Evolutionary conservation across 345 rosid genomes (phyloP), one percentile per base, ranked within the genome.

Genomic region (Syzygium jambos): DNA sequence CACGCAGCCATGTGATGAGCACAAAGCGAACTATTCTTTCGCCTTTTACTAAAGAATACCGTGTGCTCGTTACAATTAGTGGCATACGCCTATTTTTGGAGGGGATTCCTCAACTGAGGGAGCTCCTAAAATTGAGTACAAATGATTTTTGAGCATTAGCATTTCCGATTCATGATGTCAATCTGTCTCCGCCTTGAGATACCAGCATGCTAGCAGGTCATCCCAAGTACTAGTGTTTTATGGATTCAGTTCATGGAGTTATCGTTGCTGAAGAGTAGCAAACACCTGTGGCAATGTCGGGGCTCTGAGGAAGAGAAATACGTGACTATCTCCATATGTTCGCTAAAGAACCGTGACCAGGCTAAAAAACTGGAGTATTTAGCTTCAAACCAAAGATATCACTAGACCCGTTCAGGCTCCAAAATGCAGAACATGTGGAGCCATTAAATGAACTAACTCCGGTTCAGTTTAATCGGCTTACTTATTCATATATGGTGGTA

Each of bases 41-140:
- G 93, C 94, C 91, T 92, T 92, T 88, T 92, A 90, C 92, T 91
- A 92, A 91, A 91, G 92, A 92, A 89, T 89, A 90, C 90, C 90
- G 93, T 91, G 92, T 89, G 90, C 88, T 51, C 87, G 89, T 30
- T 61, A 88, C 89, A 4, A 0, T 25, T 0, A 85, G 17, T 84
- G 91, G 91, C 92, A 88, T 91, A 91, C 90, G 78, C 86, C 34
- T 4, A 83, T 88, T 88, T 88, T 86, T 84, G 65, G 17, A 86
- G 90, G 83, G 86, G 38, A 21, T 53, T 12, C 14, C 12, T 22
- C 61, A 56, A 3, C 11, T 1, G 17, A 15, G 54, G 19, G 19
- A 52, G 54, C 54, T 52, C 54, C 19, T 52, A 52, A 52, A 53
- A 53, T 53, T 53, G 56, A 16, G 22, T 16, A 3, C 78, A 23